A percentile compares a stretch with the other conserved stretches of the same genome.
Evolutionary conservation across 2,329 filamentous ascomycete genomes (phyloP).

Genomic region (Beauveria caledonica): DNA sequence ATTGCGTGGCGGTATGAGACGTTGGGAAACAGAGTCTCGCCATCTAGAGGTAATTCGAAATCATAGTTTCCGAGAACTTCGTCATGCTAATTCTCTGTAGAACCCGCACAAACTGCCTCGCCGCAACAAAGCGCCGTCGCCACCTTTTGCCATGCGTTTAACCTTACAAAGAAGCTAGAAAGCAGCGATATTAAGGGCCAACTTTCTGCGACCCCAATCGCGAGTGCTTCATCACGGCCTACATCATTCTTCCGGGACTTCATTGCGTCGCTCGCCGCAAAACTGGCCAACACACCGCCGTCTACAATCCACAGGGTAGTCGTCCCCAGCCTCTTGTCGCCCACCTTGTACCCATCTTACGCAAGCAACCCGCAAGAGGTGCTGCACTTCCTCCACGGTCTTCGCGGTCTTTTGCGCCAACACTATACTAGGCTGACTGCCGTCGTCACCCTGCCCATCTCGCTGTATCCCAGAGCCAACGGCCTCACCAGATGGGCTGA

Average conservation of each 20-base stretch:
- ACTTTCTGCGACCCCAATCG: slow-evolving; percentile 41
- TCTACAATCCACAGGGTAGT: slow-evolving; percentile 69
- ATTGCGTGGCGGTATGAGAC: slow-evolving; percentile 97
- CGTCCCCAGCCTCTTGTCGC: slow-evolving; percentile 78
- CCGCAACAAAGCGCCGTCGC: slow-evolving; percentile 16
- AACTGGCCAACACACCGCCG: slow-evolving; percentile 48
- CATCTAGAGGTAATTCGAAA: slow-evolving; percentile 49
- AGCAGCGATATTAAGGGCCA: slow-evolving; percentile 40
- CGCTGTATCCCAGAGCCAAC: slow-evolving; percentile 66
- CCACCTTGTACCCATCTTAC: slow-evolving; percentile 68
- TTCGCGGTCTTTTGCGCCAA: slow-evolving; percentile 66
- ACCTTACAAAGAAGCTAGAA: slow-evolving; percentile 58
- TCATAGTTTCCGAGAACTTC: neutral
- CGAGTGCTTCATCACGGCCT: slow-evolving; percentile 22
- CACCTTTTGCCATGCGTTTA: slow-evolving; percentile 64
- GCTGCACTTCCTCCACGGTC: slow-evolving; percentile 70
- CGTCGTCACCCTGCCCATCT: slow-evolving; percentile 69
- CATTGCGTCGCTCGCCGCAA: slow-evolving; percentile 47
- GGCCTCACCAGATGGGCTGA: slow-evolving; percentile 83
- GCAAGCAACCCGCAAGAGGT: slow-evolving; percentile 63
- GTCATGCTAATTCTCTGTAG: neutral
- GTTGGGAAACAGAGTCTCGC: slow-evolving; percentile 59
- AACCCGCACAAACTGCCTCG: slow-evolving; percentile 17
- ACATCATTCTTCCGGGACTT: slow-evolving; percentile 49
- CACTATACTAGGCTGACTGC: slow-evolving; percentile 58